Evolutionary conservation across 2,329 filamentous ascomycete genomes (phyloP).

Genomic region (Didymella exigua): DNA sequence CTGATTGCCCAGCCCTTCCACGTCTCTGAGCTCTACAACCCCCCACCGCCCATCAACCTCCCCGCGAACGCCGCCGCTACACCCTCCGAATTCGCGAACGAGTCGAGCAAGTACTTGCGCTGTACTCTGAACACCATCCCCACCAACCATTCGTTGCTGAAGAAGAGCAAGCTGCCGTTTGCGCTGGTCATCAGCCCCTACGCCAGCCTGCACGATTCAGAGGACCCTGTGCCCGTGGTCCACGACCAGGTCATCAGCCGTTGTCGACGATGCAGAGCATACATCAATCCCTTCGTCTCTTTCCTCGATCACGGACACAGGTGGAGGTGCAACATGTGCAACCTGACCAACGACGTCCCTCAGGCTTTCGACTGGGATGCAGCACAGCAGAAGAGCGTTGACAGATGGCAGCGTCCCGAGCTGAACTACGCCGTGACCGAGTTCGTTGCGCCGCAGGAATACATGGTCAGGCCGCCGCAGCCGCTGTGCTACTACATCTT

Average conservation of each 20-base stretch:
- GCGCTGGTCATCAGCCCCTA: constrained; percentile 97
- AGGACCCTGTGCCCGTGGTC: constrained; percentile 88
- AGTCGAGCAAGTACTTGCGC: constrained; percentile 89
- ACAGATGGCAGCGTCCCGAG: constrained; percentile 90
- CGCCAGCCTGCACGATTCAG: constrained; percentile 86
- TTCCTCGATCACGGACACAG: constrained; percentile 97
- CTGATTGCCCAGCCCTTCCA: constrained; percentile 92
- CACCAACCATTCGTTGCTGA: constrained; percentile 87
- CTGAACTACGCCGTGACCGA: constrained; percentile 97
- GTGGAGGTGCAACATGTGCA: constrained; percentile 99
- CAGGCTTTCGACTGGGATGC: constrained; percentile 99
- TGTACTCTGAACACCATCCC: constrained; percentile 95
- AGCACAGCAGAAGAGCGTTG: constrained; percentile 81
- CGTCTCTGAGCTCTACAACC: constrained; percentile 87
- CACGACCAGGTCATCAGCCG: constrained; percentile 97
- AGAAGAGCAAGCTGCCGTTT: constrained; percentile 93
- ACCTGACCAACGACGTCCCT: constrained; percentile 97
- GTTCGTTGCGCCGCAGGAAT: constrained; percentile 97
- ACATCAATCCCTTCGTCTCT: constrained; percentile 54
- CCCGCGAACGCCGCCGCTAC: constrained; percentile 94
- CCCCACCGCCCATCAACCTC: constrained; percentile 87
- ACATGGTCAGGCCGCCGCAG: constrained; percentile 98
- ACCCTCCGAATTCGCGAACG: constrained; percentile 88
- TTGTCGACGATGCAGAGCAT: constrained; percentile 92
- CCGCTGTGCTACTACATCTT: constrained; percentile 57